These are phyloP conservation scores for Echites panduratus DNA, from an alignment of 257 asterid genomes.

Conservation along the genomic window DNA sequence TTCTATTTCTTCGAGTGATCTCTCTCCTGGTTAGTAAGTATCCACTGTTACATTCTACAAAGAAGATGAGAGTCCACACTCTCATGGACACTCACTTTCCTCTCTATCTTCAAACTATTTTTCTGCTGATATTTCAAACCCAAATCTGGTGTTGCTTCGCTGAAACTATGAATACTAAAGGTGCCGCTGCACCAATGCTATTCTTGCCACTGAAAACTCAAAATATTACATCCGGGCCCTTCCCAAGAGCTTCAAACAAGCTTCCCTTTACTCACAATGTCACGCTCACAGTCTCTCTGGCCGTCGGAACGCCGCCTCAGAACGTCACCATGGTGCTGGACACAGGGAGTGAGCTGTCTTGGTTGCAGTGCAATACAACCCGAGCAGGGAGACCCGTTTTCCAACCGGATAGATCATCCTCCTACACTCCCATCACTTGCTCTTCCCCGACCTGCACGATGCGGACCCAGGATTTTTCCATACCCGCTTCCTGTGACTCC, in stretches of 20 bases:
- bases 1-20: background rate
- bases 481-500: constrained; percentile 83
- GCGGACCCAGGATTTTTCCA: constrained; percentile 80
- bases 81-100: constrained; percentile 1
- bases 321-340: constrained; percentile 90
- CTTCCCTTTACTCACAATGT: constrained; percentile 83
- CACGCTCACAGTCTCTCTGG: constrained; percentile 73
- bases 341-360: constrained; percentile 94
- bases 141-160: constrained; percentile 17
- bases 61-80: constrained; percentile 13
- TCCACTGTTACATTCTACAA: constrained; percentile 10
- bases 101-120: background rate
- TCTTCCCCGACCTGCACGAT: constrained; percentile 69
- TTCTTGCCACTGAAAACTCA: constrained; percentile 60
- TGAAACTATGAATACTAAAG: constrained; percentile 18
- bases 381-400: constrained; percentile 40
- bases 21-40: background rate
- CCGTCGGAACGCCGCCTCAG: constrained; percentile 87
- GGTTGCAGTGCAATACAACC: constrained; percentile 73
- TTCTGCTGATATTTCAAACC: constrained; percentile 8
- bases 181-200: constrained; percentile 16
- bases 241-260: constrained; percentile 32
- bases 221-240: constrained; percentile 27
- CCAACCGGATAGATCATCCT: constrained; percentile 38
- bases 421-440: constrained; percentile 65